phyloP scores from a whole-genome alignment of 768 basidiomycete genomes.

The Lactarius evosmus region DNA sequence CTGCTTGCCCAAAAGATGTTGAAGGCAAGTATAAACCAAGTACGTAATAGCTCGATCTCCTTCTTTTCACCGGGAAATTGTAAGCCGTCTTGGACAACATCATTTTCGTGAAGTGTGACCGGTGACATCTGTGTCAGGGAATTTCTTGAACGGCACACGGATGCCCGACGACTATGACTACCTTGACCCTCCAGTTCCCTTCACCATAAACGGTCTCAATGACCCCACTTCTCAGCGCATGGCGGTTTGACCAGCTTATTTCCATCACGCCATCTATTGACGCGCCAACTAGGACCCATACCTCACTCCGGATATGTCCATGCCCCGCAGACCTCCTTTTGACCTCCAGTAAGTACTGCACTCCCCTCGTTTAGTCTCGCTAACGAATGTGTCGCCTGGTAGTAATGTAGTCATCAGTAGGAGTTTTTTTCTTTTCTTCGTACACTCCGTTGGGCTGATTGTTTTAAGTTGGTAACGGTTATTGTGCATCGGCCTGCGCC shows the following conservation, averaged over 20 bases:
- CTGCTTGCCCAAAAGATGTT: constrained; percentile 59
- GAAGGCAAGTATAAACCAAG: constrained; percentile 47
- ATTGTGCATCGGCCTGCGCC: constrained; percentile 55
- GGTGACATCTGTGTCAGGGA: constrained; percentile 23
- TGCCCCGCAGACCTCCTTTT: constrained; percentile 16
- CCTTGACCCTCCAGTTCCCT: constrained; percentile 31
- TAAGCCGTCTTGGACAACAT: constrained; percentile 31
- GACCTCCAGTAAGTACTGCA: constrained; percentile 17
- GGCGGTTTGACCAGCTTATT: constrained; percentile 29
- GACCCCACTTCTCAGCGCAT: constrained; percentile 37
- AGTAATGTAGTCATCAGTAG: constrained; percentile 24
- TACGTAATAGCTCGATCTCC: constrained; percentile 36
- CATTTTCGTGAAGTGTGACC: not conserved
- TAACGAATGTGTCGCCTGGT: not conserved
- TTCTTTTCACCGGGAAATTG: constrained; percentile 55
- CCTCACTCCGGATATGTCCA: constrained; percentile 27
- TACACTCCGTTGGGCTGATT: not conserved
- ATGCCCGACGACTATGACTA: constrained; percentile 34
- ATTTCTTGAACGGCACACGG: constrained; percentile 35
- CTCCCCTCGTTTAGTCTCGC: not conserved
- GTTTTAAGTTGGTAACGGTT: constrained; percentile 23
- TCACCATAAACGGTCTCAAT: constrained; percentile 33
- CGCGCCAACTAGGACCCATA: constrained; percentile 35
- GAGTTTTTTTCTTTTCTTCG: not conserved
- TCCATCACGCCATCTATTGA: not conserved